Conservation (phyloP, 257 asterid species). For the Pogostemon cablin region DNA sequence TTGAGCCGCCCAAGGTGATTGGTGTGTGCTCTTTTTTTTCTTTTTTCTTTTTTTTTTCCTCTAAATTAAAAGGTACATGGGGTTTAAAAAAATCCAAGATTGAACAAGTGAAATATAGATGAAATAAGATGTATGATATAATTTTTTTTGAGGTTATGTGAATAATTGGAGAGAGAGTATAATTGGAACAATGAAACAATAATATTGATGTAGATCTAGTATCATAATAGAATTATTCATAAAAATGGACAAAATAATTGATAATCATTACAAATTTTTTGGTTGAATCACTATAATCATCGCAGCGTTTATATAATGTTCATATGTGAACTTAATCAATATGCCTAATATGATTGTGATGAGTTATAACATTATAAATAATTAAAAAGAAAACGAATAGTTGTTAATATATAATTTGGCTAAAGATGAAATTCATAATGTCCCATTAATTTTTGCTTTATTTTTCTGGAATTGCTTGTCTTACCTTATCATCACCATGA, state of each 20-base stretch:
- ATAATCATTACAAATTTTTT: slow-evolving; percentile 22
- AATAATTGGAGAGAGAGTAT: too few relatives aligned
- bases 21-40: not conserved
- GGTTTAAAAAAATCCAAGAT: too few relatives aligned
- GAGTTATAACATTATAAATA: not conserved
- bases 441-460: slow-evolving; percentile 21
- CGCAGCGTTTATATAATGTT: not conserved
- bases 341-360: not conserved
- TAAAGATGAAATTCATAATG: slow-evolving; percentile 29
- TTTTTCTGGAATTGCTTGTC: slow-evolving; percentile 38
- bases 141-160: too few relatives aligned
- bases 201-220: too few relatives aligned
- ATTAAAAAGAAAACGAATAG: not conserved
- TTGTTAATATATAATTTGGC: not conserved
- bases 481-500: slow-evolving; percentile 28
- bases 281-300: not conserved
- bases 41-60: too few relatives aligned
- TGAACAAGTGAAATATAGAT: too few relatives aligned
- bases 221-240: not conserved
- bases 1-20: slow-evolving; percentile 24
- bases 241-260: slow-evolving; percentile 14
- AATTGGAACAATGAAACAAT: too few relatives aligned
- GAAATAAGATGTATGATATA: too few relatives aligned
- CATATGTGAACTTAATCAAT: not conserved
- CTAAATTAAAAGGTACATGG: not conserved